Evolutionary conservation across 768 basidiomycete genomes (phyloP).

Genomic region (Daedaleopsis sinensis): DNA sequence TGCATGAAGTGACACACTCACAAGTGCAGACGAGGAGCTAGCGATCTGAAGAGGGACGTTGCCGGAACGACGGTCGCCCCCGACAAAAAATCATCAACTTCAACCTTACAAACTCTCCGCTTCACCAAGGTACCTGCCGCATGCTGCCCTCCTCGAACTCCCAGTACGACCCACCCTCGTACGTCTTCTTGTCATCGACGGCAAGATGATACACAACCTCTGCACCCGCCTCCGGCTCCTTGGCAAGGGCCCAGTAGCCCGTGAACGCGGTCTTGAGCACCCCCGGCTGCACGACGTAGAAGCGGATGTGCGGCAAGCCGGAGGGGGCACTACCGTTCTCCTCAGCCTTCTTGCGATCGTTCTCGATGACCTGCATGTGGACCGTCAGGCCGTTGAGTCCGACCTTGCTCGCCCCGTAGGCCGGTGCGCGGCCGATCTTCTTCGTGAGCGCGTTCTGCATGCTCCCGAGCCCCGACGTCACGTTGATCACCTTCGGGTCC

Average conservation of each 20-base stretch:
- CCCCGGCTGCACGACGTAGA: background rate
- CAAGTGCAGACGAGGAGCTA: no score
- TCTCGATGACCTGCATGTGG: constrained; percentile 7
- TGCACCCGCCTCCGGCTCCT: background rate
- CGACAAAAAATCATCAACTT: no score
- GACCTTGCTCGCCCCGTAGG: constrained; percentile 3
- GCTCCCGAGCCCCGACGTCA: constrained; percentile 5
- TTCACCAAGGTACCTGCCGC: background rate
- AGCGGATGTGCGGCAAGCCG: background rate
- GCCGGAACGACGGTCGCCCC: no score
- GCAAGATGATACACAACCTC: background rate
- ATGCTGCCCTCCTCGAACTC: constrained; percentile 1
- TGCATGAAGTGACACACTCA: no score
- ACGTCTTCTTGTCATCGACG: background rate
- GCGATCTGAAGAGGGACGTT: no score
- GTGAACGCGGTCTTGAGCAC: background rate
- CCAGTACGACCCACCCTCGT: constrained; percentile 5
- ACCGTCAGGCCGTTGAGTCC: background rate
- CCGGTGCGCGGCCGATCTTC: constrained; percentile 2
- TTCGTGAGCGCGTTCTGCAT: constrained; percentile 1
- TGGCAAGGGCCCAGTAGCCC: background rate
- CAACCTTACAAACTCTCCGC: no score
- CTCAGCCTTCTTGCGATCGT: constrained; percentile 3
- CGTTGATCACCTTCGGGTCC: constrained; percentile 5
- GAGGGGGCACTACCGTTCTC: background rate